Evolutionary conservation across 2,329 filamentous ascomycete species (phyloP).

Genomic region (Paracoccidioides brasiliensis): DNA sequence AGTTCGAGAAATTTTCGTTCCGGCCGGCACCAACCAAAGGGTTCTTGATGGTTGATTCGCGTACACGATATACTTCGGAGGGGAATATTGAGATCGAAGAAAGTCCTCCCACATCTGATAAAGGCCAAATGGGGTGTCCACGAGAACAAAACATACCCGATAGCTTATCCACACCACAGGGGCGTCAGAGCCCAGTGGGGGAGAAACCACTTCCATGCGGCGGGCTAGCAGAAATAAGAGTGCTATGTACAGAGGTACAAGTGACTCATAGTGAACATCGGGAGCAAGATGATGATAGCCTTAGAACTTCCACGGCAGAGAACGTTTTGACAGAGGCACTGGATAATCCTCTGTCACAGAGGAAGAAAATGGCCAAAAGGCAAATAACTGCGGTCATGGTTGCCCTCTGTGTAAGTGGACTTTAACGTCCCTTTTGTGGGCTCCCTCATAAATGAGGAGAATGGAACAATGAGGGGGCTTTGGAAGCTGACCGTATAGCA

Average conservation of each 20-base stretch:
- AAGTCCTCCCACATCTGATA: too few species aligned
- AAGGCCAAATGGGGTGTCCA: not conserved
- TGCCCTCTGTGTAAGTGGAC: conserved; percentile 11
- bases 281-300: not conserved
- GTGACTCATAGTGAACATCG: not conserved
- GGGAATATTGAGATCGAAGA: not conserved
- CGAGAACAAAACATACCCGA: not conserved
- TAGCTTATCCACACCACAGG: not conserved
- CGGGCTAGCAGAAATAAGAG: not conserved
- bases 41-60: not conserved
- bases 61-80: not conserved
- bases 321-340: not conserved
- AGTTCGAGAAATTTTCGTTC: not conserved
- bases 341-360: conserved; percentile 3
- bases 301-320: not conserved
- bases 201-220: not conserved
- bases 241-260: not conserved
- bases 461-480: not conserved
- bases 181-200: not conserved
- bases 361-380: conserved; percentile 8
- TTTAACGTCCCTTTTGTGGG: not conserved
- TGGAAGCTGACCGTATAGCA: conserved; percentile 11
- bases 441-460: not conserved
- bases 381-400: conserved; percentile 9
- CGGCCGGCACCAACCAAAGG: not conserved